Percentiles rank a stretch among this genome's conserved stretches.
Conservation (phyloP, 306 rosid species). For the Heteromeles arbutifolia region DNA sequence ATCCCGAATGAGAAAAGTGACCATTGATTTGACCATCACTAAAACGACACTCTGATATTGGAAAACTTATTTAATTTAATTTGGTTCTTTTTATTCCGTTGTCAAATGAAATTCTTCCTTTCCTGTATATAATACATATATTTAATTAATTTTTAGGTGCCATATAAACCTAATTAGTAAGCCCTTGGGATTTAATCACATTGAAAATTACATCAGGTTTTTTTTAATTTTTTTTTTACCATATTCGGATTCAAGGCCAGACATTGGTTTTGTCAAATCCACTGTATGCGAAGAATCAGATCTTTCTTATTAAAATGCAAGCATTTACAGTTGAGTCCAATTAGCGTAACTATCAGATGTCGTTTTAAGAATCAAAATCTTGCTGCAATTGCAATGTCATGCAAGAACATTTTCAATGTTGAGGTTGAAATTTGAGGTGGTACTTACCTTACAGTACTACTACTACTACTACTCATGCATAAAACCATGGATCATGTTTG, state of each 20-base stretch:
- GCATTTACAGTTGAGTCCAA: constrained; percentile 16
- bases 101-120: neutral
- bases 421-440: neutral
- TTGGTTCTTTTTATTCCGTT: neutral
- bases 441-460: constrained; percentile 26
- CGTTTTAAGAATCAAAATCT: constrained; percentile 32
- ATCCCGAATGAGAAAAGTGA: constrained; percentile 1
- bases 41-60: constrained; percentile 3
- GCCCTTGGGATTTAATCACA: neutral
- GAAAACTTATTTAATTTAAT: neutral
- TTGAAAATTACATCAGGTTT: neutral
- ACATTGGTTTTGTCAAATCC: constrained; percentile 21
- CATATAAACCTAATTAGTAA: neutral
- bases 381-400: neutral
- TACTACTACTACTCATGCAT: too few species aligned
- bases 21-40: constrained; percentile 18
- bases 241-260: constrained; percentile 9
- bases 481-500: too few species aligned
- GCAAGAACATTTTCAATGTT: constrained; percentile 1
- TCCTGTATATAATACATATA: neutral
- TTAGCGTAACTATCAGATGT: constrained; percentile 12
- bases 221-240: neutral
- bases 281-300: constrained; percentile 15
- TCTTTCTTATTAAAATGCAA: constrained; percentile 2
- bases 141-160: neutral